A percentile compares a stretch with the other conserved stretches of the same genome.
These are phyloP conservation scores for Cavenderia fasciculata DNA, from an alignment of 78 protist genomes.

Conservation along the genomic window DNA sequence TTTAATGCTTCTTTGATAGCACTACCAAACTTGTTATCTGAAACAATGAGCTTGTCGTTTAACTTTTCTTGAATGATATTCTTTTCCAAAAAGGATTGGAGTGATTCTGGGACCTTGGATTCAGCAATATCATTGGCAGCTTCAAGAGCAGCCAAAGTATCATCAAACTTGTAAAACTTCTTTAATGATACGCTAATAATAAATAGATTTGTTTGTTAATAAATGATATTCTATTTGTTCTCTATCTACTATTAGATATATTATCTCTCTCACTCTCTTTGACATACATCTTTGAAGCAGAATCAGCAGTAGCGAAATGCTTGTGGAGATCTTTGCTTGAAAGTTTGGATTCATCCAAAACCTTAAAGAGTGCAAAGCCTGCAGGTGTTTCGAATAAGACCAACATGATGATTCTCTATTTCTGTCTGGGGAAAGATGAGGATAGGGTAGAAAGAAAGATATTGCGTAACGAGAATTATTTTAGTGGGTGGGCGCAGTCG, in stretches of 20 bases:
- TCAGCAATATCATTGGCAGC: constrained; percentile 93
- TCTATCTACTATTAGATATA: too few relatives aligned
- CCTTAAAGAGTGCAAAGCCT: constrained; percentile 95
- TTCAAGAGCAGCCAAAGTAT: constrained; percentile 94
- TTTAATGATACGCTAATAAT: constrained; percentile 83
- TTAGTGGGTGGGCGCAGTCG: too few relatives aligned
- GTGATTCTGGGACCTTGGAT: constrained; percentile 85
- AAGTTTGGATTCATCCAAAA: constrained; percentile 84
- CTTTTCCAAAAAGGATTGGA: constrained; percentile 92
- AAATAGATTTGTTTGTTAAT: neutral
- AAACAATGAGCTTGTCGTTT: constrained; percentile 90
- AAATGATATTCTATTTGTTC: too few relatives aligned
- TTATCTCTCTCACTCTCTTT: too few relatives aligned
- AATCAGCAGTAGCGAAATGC: constrained; percentile 46
- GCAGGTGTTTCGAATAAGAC: constrained; percentile 88
- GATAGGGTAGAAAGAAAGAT: too few relatives aligned
- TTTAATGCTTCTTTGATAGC: constrained; percentile 90
- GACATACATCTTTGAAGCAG: constrained; percentile 59
- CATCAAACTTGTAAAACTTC: constrained; percentile 92
- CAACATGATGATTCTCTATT: constrained; percentile 43
- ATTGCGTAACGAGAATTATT: too few relatives aligned
- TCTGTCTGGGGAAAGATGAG: neutral
- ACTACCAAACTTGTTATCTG: constrained; percentile 94
- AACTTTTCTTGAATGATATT: constrained; percentile 75
- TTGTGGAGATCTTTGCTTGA: constrained; percentile 20